These are phyloP conservation scores for Chlorella sp. DNA, from an alignment of 139 green algal genomes.

Conservation along the genomic window DNA sequence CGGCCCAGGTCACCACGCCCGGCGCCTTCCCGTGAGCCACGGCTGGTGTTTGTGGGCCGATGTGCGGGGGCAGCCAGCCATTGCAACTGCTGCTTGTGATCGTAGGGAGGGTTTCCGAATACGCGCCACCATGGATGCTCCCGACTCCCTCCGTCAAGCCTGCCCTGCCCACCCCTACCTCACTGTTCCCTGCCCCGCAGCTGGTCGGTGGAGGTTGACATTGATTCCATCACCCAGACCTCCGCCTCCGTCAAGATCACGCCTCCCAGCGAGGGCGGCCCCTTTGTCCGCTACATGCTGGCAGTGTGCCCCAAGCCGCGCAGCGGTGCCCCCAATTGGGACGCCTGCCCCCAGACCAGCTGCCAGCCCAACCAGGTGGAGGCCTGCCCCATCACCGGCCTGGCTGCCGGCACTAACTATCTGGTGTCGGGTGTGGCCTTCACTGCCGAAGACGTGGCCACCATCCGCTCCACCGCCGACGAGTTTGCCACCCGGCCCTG, in stretches of 20 bases:
- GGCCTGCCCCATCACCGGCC: neutral
- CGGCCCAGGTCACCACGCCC: too few species aligned
- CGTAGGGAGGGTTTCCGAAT: too few species aligned
- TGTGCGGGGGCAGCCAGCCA: too few species aligned
- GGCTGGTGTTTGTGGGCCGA: too few species aligned
- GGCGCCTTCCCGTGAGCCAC: too few species aligned
- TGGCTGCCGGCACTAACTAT: neutral
- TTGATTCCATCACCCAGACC: neutral
- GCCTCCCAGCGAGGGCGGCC: neutral
- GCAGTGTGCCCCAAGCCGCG: neutral
- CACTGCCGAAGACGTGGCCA: too few species aligned
- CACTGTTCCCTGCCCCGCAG: neutral
- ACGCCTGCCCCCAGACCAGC: neutral
- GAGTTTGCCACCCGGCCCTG: too few species aligned
- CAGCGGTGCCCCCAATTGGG: too few species aligned
- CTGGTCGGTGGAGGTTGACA: neutral
- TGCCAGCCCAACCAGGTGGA: neutral
- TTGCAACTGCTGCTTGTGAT: too few species aligned
- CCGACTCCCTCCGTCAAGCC: neutral
- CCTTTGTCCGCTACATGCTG: neutral
- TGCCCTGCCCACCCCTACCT: neutral
- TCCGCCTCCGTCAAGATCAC: neutral
- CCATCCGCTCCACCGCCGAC: too few species aligned
- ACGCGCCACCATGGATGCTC: neutral
- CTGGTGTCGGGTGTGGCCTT: neutral